Evolutionary conservation across 352 stramenopile species (phyloP).

Genomic region (Halophytophthora batemanensis): DNA sequence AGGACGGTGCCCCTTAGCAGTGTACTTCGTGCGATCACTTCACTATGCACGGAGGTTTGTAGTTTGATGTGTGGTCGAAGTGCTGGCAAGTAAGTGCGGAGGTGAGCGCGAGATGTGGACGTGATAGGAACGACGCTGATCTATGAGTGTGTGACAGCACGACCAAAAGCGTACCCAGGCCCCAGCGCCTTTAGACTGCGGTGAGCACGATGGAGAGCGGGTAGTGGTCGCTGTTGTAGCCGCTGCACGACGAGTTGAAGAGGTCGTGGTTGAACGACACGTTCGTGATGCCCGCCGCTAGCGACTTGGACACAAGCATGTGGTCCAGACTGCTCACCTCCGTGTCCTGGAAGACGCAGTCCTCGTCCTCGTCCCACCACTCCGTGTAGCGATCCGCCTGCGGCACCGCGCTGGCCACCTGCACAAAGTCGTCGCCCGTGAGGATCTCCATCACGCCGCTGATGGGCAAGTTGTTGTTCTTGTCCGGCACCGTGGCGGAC

Average conservation of each 20-base stretch:
- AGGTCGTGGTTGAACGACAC: constrained; percentile 37
- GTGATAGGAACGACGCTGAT: not conserved
- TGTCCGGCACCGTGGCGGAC: constrained; percentile 43
- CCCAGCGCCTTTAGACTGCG: constrained; percentile 12
- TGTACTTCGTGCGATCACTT: not conserved
- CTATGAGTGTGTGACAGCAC: too few relatives aligned
- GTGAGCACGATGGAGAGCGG: constrained; percentile 30
- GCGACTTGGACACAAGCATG: constrained; percentile 48
- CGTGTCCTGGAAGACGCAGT: constrained; percentile 50
- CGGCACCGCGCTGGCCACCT: constrained; percentile 35
- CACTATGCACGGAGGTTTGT: not conserved
- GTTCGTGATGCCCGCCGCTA: constrained; percentile 24
- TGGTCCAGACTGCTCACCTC: constrained; percentile 58
- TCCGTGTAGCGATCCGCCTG: constrained; percentile 50
- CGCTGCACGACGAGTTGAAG: constrained; percentile 33
- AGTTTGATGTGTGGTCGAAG: too few relatives aligned
- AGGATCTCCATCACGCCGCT: constrained; percentile 51
- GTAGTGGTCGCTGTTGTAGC: constrained; percentile 47
- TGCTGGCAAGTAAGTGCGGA: too few relatives aligned
- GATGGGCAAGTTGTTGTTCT: constrained; percentile 61
- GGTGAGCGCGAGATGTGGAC: not conserved
- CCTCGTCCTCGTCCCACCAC: constrained; percentile 61
- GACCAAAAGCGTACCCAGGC: too few relatives aligned
- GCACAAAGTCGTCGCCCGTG: constrained; percentile 37
- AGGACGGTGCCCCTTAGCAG: not conserved